These are phyloP conservation scores for Colletotrichum agaves DNA, from an alignment of 2,329 filamentous ascomycete genomes.

Conservation along the genomic window DNA sequence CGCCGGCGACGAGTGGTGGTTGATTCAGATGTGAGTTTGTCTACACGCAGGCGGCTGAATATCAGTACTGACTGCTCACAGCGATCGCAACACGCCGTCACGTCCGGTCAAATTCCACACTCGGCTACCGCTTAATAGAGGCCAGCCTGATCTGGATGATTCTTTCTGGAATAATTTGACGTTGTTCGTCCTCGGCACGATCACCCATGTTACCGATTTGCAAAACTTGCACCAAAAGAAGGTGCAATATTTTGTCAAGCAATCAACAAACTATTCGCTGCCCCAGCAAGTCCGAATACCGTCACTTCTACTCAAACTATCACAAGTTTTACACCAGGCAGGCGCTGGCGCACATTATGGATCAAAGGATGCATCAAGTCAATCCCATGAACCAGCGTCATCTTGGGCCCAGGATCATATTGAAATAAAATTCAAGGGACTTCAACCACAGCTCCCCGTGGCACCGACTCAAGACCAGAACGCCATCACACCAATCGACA, in stretches of 20 bases:
- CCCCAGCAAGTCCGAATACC: slow-evolving; percentile 59
- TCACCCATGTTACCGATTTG: slow-evolving; percentile 61
- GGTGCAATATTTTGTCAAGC: slow-evolving; percentile 52
- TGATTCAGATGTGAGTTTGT: slow-evolving; percentile 69
- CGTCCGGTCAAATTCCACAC: slow-evolving; percentile 39
- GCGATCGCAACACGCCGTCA: slow-evolving; percentile 42
- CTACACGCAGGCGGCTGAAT: too few relatives aligned
- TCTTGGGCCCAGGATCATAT: slow-evolving; percentile 70
- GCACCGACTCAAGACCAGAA: slow-evolving; percentile 16
- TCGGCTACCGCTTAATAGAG: slow-evolving; percentile 56
- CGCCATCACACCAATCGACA: not conserved
- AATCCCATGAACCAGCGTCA: slow-evolving; percentile 37
- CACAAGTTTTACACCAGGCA: slow-evolving; percentile 49
- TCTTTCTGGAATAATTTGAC: slow-evolving; percentile 64
- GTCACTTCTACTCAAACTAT: slow-evolving; percentile 59
- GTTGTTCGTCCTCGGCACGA: slow-evolving; percentile 60
- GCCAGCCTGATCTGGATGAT: slow-evolving; percentile 57
- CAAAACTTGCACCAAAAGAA: slow-evolving; percentile 57
- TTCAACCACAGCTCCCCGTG: slow-evolving; percentile 45
- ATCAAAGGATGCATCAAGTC: slow-evolving; percentile 35
- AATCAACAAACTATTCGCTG: slow-evolving; percentile 51
- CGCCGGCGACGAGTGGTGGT: slow-evolving; percentile 82
- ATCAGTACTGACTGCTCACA: slow-evolving; percentile 33
- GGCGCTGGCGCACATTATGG: not conserved
- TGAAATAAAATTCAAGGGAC: slow-evolving; percentile 65